These are phyloP conservation scores for Tetrastigma voinierianum DNA, from an alignment of 164 flowering plant species.

Conservation along the genomic window DNA sequence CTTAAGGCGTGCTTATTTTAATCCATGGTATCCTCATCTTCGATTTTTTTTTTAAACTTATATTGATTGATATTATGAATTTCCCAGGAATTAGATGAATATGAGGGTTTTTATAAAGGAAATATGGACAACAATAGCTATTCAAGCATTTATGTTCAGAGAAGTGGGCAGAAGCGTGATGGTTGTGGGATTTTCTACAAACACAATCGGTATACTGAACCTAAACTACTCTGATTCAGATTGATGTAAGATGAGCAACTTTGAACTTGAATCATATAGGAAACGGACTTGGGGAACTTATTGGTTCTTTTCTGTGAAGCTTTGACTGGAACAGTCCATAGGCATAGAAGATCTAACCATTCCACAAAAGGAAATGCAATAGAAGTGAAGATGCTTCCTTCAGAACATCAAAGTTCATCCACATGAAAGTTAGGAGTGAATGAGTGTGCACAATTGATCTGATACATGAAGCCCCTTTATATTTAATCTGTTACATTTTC, in stretches of 20 bases:
- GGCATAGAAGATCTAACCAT: neutral
- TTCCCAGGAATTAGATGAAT: slow-evolving; percentile 82
- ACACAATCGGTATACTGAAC: slow-evolving; percentile 37
- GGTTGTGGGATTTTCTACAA: slow-evolving; percentile 89
- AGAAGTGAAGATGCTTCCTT: neutral
- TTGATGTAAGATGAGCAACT: neutral
- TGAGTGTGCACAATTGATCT: neutral
- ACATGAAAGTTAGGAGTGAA: neutral
- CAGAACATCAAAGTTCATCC: neutral
- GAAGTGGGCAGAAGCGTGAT: slow-evolving; percentile 84
- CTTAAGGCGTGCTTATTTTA: neutral
- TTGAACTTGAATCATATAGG: neutral
- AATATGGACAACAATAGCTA: slow-evolving; percentile 66
- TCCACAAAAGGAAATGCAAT: neutral
- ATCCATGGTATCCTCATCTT: neutral
- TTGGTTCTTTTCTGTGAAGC: neutral
- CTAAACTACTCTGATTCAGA: slow-evolving; percentile 1
- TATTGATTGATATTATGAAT: neutral
- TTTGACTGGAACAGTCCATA: neutral
- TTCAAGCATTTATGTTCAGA: slow-evolving; percentile 67
- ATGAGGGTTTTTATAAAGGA: slow-evolving; percentile 65
- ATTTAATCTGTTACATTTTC: neutral
- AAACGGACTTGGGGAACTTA: neutral
- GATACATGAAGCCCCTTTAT: neutral
- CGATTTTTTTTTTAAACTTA: neutral